These are phyloP conservation scores for Sclerospora graminicola DNA, from an alignment of 352 stramenopile species.

Conservation along the genomic window DNA sequence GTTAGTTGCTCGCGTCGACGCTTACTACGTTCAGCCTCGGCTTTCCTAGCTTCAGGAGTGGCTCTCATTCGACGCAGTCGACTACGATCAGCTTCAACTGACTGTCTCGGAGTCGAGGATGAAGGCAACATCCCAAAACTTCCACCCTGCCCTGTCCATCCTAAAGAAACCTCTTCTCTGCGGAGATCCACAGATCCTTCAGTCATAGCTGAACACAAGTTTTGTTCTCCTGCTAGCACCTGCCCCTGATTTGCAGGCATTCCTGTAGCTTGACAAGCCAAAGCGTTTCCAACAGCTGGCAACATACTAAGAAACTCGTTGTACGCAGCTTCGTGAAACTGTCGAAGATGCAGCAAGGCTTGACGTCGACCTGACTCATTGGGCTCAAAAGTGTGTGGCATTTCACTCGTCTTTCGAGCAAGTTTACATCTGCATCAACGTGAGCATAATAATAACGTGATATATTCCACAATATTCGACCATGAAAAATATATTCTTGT, in stretches of 20 bases:
- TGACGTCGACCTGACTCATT: constrained; percentile 47
- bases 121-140: neutral
- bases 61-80: constrained; percentile 37
- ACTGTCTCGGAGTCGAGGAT: constrained; percentile 13
- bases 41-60: constrained; percentile 30
- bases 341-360: constrained; percentile 51
- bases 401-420: constrained; percentile 24
- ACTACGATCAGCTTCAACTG: constrained; percentile 49
- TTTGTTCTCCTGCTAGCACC: neutral
- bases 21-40: constrained; percentile 47
- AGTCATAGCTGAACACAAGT: no score
- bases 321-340: constrained; percentile 46
- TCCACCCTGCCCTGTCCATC: neutral
- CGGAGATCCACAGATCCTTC: neutral
- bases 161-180: neutral
- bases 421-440: constrained; percentile 38
- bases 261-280: neutral
- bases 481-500: no score
- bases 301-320: constrained; percentile 40
- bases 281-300: constrained; percentile 16
- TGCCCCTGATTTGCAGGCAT: neutral
- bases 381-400: constrained; percentile 52
- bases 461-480: no score
- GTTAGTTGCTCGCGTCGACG: constrained; percentile 50
- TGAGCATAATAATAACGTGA: neutral